phyloP scores from a whole-genome alignment of 2,329 filamentous ascomycete species.

The Diaporthe nobilis region DNA sequence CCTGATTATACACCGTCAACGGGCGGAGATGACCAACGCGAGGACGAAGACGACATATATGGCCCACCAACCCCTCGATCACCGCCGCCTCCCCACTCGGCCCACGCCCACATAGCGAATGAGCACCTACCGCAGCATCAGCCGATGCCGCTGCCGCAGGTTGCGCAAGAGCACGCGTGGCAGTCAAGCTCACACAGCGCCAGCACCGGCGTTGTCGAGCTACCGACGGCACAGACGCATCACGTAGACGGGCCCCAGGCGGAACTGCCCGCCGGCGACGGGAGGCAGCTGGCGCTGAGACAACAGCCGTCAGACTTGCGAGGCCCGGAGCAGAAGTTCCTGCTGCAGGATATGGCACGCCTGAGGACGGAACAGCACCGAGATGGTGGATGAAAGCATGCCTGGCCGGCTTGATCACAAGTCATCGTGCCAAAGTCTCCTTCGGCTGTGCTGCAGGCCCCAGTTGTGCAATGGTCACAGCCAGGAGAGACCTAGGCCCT shows the following conservation, averaged over 20 bases:
- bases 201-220: background rate
- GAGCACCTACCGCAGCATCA: background rate
- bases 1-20: background rate
- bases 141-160: background rate
- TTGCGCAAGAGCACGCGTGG: background rate
- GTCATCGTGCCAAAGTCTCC: background rate
- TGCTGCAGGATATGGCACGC: background rate
- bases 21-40: no score
- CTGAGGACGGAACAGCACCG: background rate
- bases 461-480: background rate
- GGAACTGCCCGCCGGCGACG: conserved; percentile 5
- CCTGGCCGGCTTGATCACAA: background rate
- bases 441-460: background rate
- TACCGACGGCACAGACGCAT: conserved; percentile 25
- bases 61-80: background rate
- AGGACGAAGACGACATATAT: background rate
- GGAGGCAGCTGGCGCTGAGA: background rate
- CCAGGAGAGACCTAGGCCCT: background rate
- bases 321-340: conserved; percentile 16
- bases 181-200: background rate
- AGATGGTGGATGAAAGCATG: background rate
- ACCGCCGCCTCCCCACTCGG: conserved; percentile 24
- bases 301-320: background rate
- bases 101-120: background rate
- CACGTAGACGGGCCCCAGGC: background rate